Conservation (phyloP, 345 rosid genomes). For the Zanthoxylum bungeanum region DNA sequence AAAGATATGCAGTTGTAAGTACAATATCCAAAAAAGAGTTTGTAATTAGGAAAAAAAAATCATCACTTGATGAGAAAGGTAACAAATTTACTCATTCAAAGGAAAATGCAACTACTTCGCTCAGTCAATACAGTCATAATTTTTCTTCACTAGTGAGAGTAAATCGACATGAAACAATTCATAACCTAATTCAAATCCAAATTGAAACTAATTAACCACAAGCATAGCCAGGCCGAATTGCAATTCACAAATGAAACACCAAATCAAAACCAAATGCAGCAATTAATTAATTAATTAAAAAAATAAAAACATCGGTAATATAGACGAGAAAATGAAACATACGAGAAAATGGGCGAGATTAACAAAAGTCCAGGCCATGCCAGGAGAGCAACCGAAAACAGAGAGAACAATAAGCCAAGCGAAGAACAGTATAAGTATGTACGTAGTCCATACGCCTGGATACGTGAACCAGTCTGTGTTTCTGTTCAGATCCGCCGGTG, state of each 20-base stretch:
- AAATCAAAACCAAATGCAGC: not conserved
- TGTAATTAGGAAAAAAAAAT: no score
- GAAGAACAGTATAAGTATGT: constrained; percentile 72
- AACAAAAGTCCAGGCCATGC: constrained; percentile 85
- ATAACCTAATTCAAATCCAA: not conserved
- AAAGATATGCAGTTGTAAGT: not conserved
- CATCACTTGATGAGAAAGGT: no score
- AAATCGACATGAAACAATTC: not conserved
- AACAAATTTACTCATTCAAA: no score
- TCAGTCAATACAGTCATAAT: not conserved
- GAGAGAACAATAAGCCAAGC: constrained; percentile 72
- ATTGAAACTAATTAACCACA: no score
- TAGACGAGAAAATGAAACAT: constrained; percentile 4
- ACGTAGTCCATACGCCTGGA: constrained; percentile 87
- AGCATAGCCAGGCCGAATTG: no score
- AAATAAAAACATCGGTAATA: not conserved
- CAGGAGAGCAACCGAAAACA: constrained; percentile 64
- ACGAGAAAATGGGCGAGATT: constrained; percentile 70
- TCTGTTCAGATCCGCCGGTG: constrained; percentile 80
- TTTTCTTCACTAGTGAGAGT: not conserved
- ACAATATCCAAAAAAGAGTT: not conserved
- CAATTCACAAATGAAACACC: not conserved
- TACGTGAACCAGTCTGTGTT: constrained; percentile 93
- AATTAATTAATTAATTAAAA: not conserved
- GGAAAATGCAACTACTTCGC: not conserved